Evolutionary conservation across 78 protist genomes (phyloP), one percentile per base, ranked within the genome.

Genomic region (Planoprotostelium fungivorum): DNA sequence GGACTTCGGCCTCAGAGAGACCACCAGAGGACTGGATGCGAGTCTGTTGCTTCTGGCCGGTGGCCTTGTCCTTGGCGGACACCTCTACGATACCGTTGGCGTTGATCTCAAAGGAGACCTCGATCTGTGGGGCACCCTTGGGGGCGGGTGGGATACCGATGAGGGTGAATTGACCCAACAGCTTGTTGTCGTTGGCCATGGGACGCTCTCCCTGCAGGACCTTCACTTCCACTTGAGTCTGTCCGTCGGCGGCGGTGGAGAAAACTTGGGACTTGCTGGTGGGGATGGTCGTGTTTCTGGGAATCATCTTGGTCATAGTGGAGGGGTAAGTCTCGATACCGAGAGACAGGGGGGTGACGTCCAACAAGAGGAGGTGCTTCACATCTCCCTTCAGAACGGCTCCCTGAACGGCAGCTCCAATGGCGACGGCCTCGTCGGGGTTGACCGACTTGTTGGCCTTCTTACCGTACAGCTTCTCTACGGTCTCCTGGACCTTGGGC

Each of bases 361-460:
- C 98, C 34, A 96, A 85, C 29, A 97, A 85, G 38, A 96, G 36
- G 37, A 95, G 38, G 83, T 88, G 89, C 37, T 84, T 89, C 51
- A 88, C 91, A 29, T 91, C 96, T 38, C 99, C 99, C 28, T 83
- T 38, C n/a, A 99, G 92, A 34, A 99, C 96, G 63, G 98, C 99
- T 35, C 99, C 99, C 96, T 98, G 99, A 90, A 99, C 97, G 92
- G 99, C 99, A 37, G 99, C 99, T 35, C 99, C 99, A 38, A 96
- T 91, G 1, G 99, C 99, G 34, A 99, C 99, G 35, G 97, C 99
- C 92, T 99, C 99, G 90, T 99, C 99, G 29, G 99, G 99, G 94
- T 99, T 99, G 89, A 99, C 99, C 28, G 98, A 98, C 96, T 95
- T 96, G 97, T 90, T 94, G 38, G 99, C 99, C 73, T 96, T 96